Percentiles rank a stretch among this genome's conserved stretches.
These are phyloP conservation scores for Aspergillus ruber DNA, from an alignment of 2,329 filamentous ascomycete species.

Conservation along the genomic window DNA sequence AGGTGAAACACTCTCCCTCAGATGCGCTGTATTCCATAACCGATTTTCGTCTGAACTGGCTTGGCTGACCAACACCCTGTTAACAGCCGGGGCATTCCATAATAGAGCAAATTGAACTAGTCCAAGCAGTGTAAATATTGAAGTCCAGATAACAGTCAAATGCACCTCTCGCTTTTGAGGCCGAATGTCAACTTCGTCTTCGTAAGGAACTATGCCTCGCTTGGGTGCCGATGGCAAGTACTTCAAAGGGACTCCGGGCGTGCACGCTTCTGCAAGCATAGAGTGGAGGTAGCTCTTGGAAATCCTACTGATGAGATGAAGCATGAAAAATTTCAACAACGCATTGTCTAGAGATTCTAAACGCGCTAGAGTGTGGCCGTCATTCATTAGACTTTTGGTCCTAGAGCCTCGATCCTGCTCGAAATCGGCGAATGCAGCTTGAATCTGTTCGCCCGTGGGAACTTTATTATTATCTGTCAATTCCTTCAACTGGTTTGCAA, in stretches of 20 bases:
- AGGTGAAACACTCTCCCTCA: not conserved
- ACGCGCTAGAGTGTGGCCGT: not conserved
- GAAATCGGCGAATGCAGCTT: constrained; percentile 2
- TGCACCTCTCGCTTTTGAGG: not conserved
- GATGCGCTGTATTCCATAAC: not conserved
- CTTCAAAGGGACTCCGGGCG: not conserved
- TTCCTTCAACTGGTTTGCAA: constrained; percentile 9
- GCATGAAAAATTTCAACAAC: constrained; percentile 3
- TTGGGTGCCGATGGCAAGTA: not conserved
- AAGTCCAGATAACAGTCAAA: not conserved
- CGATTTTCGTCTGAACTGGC: not conserved
- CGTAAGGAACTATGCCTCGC: not conserved
- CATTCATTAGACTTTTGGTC: constrained; percentile 1
- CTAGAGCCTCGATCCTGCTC: constrained; percentile 1
- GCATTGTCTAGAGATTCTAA: constrained; percentile 6
- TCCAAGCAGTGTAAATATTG: not conserved
- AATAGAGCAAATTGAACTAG: not conserved
- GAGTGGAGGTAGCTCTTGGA: not conserved
- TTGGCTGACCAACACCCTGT: not conserved
- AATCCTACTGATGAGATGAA: constrained; percentile 1
- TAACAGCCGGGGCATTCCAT: not conserved
- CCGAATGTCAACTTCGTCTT: not conserved
- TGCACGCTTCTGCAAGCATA: not conserved
- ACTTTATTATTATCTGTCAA: not conserved
- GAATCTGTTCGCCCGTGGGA: not conserved